Base-by-base conservation (phyloP, 768 basidiomycete species). In the Rhizopogon vinicolor region DNA sequence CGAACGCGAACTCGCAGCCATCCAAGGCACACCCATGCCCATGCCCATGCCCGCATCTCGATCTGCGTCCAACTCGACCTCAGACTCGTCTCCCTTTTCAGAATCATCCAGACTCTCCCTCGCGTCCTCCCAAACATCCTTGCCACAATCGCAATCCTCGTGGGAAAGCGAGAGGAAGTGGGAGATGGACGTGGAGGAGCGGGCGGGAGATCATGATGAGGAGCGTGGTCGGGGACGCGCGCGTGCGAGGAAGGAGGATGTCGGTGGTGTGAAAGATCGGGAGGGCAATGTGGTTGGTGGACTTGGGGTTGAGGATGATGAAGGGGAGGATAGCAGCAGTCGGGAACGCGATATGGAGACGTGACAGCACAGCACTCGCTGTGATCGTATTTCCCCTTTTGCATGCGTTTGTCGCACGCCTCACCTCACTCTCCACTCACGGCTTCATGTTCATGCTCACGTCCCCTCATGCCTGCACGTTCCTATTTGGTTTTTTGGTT, bases 1-100 rank as follows among this genome's bases (percentile, higher is more conserved):
- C 52, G 69, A 72, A 46, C 43, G 56, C n/a, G 69, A 72, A 42
- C 7, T 70, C 50, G 64, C 46, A 60, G 65, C 41, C 52, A 52
- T 57, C 51, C 65, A 51, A 44, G 70, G 59, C 3, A 49, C 48
- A 5, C 46, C 46, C 7, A 7, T 22, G 1, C 46, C 46, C 18
- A 7, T 14, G 1, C 48, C 33, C 19, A 35, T 35, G 1, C 35
- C 48, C 14, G 7, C 31, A 33, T 33, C 31, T 8, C 33, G 48
- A 14, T 37, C 33, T 1, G 18, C 35, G 3, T 49, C 48, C 8
- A 49, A 49, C 19, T 37, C 35, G 3, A 37, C 37, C 35, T 49
- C 48, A 1, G 19, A 41, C 6, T 41, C 35, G 18, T 37, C 35
- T 5, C 5, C 33, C 14, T 37, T 37, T 13, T 12, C 35, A 16